Conservation (phyloP, 768 basidiomycete genomes). For the Macrolepiota dolichaula region DNA sequence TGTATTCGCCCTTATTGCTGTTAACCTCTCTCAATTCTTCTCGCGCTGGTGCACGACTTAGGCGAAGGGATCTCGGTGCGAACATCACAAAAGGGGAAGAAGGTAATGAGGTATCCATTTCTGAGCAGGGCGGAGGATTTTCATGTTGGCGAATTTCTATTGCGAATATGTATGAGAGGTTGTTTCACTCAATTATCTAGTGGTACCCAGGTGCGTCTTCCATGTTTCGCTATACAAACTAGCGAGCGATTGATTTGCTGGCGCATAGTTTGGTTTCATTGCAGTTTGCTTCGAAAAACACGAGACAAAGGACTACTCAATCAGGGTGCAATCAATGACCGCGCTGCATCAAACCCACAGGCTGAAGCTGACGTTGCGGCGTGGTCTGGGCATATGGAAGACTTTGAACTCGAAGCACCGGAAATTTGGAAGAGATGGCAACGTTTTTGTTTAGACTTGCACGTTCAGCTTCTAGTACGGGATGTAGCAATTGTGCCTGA, state of each 20-base stretch:
- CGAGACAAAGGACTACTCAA: conserved; percentile 82
- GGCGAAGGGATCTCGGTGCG: conserved; percentile 67
- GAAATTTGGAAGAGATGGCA: conserved; percentile 86
- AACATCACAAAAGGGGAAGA: conserved; percentile 79
- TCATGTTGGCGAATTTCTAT: conserved; percentile 99
- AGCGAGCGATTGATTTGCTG: too few relatives aligned
- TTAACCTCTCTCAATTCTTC: conserved; percentile 60
- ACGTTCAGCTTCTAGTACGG: conserved; percentile 90
- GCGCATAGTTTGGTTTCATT: background rate
- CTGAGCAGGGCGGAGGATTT: conserved; percentile 98
- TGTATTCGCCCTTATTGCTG: conserved; percentile 41
- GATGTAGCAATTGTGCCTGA: conserved; percentile 86
- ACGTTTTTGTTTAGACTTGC: conserved; percentile 85
- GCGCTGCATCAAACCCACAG: conserved; percentile 54
- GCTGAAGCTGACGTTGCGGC: conserved; percentile 75
- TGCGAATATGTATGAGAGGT: conserved; percentile 90
- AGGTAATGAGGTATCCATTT: conserved; percentile 82
- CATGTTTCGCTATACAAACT: background rate
- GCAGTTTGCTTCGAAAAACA: conserved; percentile 62
- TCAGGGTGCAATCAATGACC: conserved; percentile 89
- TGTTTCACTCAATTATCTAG: conserved; percentile 86
- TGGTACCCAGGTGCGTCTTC: conserved; percentile 83
- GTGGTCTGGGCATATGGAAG: conserved; percentile 95
- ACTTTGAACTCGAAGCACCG: conserved; percentile 82
- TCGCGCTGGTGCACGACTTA: conserved; percentile 71